phyloP scores from a whole-genome alignment of 2,329 filamentous ascomycete genomes.

The Emmonsia crescens region DNA sequence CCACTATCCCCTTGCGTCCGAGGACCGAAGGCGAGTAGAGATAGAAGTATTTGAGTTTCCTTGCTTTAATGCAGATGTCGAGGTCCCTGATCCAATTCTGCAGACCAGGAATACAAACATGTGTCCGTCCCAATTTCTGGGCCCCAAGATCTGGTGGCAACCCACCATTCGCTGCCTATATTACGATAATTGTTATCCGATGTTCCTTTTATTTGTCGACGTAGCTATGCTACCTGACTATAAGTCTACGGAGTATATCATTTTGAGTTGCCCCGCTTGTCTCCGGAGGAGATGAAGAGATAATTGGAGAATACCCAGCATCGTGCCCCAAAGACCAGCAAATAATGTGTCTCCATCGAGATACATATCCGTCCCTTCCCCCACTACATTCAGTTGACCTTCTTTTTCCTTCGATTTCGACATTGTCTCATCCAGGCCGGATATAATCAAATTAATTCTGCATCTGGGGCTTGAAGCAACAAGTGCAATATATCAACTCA shows the following conservation, averaged over 20 bases:
- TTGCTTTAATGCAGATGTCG: not conserved
- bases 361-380: not conserved
- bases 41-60: not conserved
- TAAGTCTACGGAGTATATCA: not conserved
- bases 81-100: not conserved
- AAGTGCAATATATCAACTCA: not conserved
- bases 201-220: not conserved
- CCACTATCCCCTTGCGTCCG: not conserved
- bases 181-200: not conserved
- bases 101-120: not conserved
- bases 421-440: not conserved
- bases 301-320: not conserved
- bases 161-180: not conserved
- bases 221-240: not conserved
- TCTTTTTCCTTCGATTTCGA: not conserved
- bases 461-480: not conserved
- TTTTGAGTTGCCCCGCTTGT: not conserved
- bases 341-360: not conserved
- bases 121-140: not conserved
- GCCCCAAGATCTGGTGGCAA: not conserved
- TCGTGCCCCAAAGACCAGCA: not conserved
- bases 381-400: not conserved
- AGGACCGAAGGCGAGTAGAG: not conserved
- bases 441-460: not conserved
- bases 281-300: not conserved